These are phyloP conservation scores for Talaromyces borbonicus DNA, from an alignment of 495 filamentous ascomycete genomes.

Conservation along the genomic window DNA sequence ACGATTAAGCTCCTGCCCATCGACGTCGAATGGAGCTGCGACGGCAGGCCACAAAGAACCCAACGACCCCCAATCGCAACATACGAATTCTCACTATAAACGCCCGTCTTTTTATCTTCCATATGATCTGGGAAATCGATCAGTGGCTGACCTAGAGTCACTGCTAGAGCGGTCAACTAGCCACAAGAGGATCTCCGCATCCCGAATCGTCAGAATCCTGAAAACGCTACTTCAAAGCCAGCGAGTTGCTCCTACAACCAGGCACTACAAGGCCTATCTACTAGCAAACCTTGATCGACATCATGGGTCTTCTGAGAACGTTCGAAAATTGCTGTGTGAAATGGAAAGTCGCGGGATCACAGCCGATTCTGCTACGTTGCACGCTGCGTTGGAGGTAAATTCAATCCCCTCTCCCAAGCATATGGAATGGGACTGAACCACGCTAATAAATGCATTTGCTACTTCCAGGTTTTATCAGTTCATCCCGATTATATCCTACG, in stretches of 20 bases:
- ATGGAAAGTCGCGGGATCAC: conserved; percentile 53
- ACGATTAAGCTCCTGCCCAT: conserved; percentile 13
- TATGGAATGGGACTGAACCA: too few species aligned
- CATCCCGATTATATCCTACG: conserved; percentile 80
- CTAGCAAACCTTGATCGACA: conserved; percentile 53
- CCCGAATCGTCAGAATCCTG: conserved; percentile 17
- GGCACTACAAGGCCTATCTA: conserved; percentile 66
- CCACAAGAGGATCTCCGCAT: conserved; percentile 13
- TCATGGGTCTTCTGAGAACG: conserved; percentile 52
- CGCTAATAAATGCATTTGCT: background rate
- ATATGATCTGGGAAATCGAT: background rate
- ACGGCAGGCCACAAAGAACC: too few species aligned
- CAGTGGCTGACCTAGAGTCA: background rate
- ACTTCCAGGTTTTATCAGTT: conserved; percentile 56
- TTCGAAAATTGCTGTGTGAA: conserved; percentile 53
- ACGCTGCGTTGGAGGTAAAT: conserved; percentile 59
- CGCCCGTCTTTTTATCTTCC: background rate
- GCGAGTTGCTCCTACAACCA: conserved; percentile 50
- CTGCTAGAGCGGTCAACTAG: conserved; percentile 3
- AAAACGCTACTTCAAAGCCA: conserved; percentile 46
- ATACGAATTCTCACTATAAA: background rate
- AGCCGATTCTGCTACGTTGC: conserved; percentile 55
- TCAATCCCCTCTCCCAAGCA: background rate
- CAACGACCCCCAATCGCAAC: background rate
- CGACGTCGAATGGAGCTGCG: background rate